Evolutionary conservation across 257 asterid genomes (phyloP), one percentile per base, ranked within the genome.

Genomic region (Nicotiana paniculata): DNA sequence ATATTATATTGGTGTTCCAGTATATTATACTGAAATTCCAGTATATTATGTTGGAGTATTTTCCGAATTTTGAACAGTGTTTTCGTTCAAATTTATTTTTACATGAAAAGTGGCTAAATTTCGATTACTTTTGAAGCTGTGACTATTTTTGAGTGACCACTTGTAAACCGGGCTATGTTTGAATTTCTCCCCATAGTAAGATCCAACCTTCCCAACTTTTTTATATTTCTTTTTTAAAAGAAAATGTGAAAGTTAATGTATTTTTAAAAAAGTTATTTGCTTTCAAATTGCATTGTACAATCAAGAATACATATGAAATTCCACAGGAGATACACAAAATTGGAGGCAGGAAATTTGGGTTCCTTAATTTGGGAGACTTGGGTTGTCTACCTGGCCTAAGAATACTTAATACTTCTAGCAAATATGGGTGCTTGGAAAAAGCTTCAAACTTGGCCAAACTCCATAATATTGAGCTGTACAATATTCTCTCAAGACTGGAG

Each of bases 261-360:
- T 13, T 2, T 53, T 53, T 53, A 3, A 53, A 53, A 13, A 11
- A 11, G n/a, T 53, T 39, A 39, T 39, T 39, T 39, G 9, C 59
- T 54, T 54, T 54, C 59, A 54, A 54, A 54, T 54, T 54, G 18
- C 17, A 54, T 9, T 43, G 1, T 67, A 39, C 8, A 58, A 10
- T 16, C 9, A 6, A 12, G 3, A 17, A 8, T 17, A 32, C 21
- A 26, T 48, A 51, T 26, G 28, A 24, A 39, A 57, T 77, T 77
- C 3, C 53, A 86, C 90, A 91, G 97, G 89, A 77, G 46, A 88
- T 93, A 72, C 78, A 90, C 83, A 84, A 33, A 79, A 85, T n/a
- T 30, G 97, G 97, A 26, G 96, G 94, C 4, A 86, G 92, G 51
- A 93, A 91, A 85, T 91, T 93, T 33, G 90, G 89, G 81, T 90